Evolutionary conservation across 805 yeast genomes (phyloP).

Genomic region (Metschnikowia sp.): DNA sequence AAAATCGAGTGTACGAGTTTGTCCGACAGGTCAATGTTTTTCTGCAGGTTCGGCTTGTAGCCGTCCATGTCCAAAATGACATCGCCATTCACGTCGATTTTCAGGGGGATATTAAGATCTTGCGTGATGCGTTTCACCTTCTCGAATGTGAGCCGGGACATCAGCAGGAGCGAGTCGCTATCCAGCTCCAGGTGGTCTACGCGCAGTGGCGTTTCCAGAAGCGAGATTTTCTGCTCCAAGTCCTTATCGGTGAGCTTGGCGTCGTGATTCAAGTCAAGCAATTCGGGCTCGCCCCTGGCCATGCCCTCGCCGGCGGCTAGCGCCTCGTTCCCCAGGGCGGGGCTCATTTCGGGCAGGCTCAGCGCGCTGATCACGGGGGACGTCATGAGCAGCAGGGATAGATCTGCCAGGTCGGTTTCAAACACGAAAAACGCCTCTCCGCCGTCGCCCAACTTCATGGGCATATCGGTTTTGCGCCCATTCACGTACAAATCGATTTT

Average conservation of each 20-base stretch:
- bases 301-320: neutral
- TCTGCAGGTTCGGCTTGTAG: slow-evolving; percentile 76
- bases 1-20: slow-evolving; percentile 68
- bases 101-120: slow-evolving; percentile 80
- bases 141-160: slow-evolving; percentile 42
- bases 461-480: slow-evolving; percentile 74
- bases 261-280: slow-evolving; percentile 31
- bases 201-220: slow-evolving; percentile 6
- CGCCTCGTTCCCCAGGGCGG: slow-evolving; percentile 13
- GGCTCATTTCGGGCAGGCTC: slow-evolving; percentile 54
- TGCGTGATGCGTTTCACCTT: slow-evolving; percentile 62
- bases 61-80: slow-evolving; percentile 92
- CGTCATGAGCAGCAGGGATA: slow-evolving; percentile 77
- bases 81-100: slow-evolving; percentile 85
- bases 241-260: slow-evolving; percentile 14
- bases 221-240: slow-evolving; percentile 28
- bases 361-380: slow-evolving; percentile 78
- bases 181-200: slow-evolving; percentile 20
- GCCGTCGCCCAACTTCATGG: slow-evolving; percentile 96
- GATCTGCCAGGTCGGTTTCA: slow-evolving; percentile 61
- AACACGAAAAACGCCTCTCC: slow-evolving; percentile 98
- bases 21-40: slow-evolving; percentile 74
- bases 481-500: slow-evolving; percentile 87
- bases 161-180: slow-evolving; percentile 8
- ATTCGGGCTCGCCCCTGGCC: slow-evolving; percentile 27